Evolutionary conservation across 768 basidiomycete genomes (phyloP).

Genomic region (Asterophora parasitica): DNA sequence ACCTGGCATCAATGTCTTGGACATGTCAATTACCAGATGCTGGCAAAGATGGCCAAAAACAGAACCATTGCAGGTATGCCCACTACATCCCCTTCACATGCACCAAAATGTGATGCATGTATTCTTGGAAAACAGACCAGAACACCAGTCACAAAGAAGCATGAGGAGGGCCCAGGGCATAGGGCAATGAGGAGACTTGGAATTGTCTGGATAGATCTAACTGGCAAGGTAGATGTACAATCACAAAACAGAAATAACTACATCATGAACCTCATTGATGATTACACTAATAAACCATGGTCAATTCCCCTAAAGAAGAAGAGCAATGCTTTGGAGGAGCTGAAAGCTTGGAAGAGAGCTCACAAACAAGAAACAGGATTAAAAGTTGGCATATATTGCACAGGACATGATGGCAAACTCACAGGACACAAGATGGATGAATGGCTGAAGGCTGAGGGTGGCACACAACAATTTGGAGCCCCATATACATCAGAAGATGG

Average conservation of each 20-base stretch:
- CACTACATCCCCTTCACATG: not conserved
- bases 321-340: not conserved
- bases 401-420: conserved; percentile 23
- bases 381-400: conserved; percentile 11
- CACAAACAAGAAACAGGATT: conserved; percentile 10
- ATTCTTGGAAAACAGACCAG: conserved; percentile 7
- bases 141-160: conserved; percentile 1
- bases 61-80: conserved; percentile 10
- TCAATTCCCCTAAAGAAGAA: not conserved
- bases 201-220: conserved; percentile 8
- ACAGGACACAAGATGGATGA: conserved; percentile 8
- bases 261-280: conserved; percentile 1
- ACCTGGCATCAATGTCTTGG: conserved; percentile 27
- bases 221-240: not conserved
- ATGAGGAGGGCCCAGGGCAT: conserved; percentile 4
- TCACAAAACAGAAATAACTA: not conserved
- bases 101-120: conserved; percentile 6
- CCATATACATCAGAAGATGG: conserved; percentile 30
- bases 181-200: not conserved
- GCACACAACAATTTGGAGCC: conserved; percentile 14
- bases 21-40: conserved; percentile 22
- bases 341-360: conserved; percentile 2
- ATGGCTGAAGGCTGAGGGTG: conserved; percentile 15
- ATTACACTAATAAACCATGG: not conserved
- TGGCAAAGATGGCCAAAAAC: conserved; percentile 18